A percentile compares a stretch with the other conserved stretches of the same genome.
These are phyloP conservation scores for Prunus padus DNA, from an alignment of 306 rosid genomes.

Conservation along the genomic window DNA sequence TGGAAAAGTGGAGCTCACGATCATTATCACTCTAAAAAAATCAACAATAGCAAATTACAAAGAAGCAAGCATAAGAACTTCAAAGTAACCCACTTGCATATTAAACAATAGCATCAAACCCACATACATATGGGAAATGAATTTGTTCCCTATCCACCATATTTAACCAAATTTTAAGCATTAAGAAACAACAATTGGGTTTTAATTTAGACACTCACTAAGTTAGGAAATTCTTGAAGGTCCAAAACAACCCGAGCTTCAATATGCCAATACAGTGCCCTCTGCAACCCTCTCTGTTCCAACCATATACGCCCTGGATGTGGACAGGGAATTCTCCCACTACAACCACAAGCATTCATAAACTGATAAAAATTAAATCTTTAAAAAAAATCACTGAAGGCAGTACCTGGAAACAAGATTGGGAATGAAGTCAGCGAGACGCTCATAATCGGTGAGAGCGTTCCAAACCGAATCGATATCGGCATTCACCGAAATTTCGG, in stretches of 20 bases:
- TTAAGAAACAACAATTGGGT: conserved; percentile 2
- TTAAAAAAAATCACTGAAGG: background rate
- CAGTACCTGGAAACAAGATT: conserved; percentile 83
- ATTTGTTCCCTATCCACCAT: conserved; percentile 4
- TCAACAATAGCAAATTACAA: background rate
- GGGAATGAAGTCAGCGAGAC: conserved; percentile 83
- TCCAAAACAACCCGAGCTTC: conserved; percentile 99
- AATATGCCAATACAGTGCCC: conserved; percentile 95
- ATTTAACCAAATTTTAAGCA: background rate
- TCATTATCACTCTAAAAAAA: conserved; percentile 57
- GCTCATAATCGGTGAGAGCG: conserved; percentile 89
- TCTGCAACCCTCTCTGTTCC: conserved; percentile 91
- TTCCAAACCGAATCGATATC: conserved; percentile 74
- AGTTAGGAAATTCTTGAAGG: conserved; percentile 66
- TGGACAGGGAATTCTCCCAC: conserved; percentile 87
- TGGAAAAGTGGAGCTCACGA: conserved; percentile 85
- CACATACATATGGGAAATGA: background rate
- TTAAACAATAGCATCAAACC: conserved; percentile 1
- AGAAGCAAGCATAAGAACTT: conserved; percentile 1
- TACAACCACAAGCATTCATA: conserved; percentile 19
- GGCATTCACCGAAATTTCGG: conserved; percentile 56
- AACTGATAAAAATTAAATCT: background rate
- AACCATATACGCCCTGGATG: conserved; percentile 86
- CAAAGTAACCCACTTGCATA: background rate
- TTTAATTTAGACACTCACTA: conserved; percentile 45